Evolutionary conservation across 1,284 basidiomycete genomes (phyloP).

Genomic region (Sporisorium iseilematis-ciliati): DNA sequence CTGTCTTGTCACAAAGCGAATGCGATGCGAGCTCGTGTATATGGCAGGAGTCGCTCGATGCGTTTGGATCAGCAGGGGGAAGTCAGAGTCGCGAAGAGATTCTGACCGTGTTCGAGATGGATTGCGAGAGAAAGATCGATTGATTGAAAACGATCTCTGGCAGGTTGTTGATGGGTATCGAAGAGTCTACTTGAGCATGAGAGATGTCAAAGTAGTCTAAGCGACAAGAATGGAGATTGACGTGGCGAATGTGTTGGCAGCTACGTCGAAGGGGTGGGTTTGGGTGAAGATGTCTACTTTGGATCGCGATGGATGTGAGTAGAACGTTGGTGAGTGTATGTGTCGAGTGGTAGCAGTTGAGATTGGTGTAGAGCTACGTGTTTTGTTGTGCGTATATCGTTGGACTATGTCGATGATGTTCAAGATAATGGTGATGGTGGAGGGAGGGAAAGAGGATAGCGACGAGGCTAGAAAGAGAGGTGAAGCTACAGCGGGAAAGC

Average conservation of each 20-base stretch:
- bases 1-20: slow-evolving; percentile 31
- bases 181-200: slow-evolving; percentile 21
- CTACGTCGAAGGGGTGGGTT: slow-evolving; percentile 2
- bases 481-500: neutral
- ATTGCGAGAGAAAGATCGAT: slow-evolving; percentile 1
- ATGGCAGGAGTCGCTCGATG: slow-evolving; percentile 26
- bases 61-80: slow-evolving; percentile 4
- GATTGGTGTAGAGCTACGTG: neutral
- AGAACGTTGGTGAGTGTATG: slow-evolving; percentile 6
- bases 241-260: neutral
- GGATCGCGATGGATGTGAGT: slow-evolving; percentile 5
- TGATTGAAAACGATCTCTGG: slow-evolving; percentile 4
- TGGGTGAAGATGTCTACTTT: neutral
- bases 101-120: neutral
- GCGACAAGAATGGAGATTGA: slow-evolving; percentile 1
- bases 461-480: neutral
- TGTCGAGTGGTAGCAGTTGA: neutral
- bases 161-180: neutral
- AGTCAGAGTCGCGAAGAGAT: slow-evolving; percentile 9
- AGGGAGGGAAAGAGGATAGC: neutral
- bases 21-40: slow-evolving; percentile 43
- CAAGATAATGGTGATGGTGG: slow-evolving; percentile 4
- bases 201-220: neutral
- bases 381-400: slow-evolving; percentile 3
- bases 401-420: slow-evolving; percentile 3